Evolutionary conservation across 352 stramenopile species (phyloP), one percentile per base, ranked within the genome.

Genomic region (Plasmopara viticola): DNA sequence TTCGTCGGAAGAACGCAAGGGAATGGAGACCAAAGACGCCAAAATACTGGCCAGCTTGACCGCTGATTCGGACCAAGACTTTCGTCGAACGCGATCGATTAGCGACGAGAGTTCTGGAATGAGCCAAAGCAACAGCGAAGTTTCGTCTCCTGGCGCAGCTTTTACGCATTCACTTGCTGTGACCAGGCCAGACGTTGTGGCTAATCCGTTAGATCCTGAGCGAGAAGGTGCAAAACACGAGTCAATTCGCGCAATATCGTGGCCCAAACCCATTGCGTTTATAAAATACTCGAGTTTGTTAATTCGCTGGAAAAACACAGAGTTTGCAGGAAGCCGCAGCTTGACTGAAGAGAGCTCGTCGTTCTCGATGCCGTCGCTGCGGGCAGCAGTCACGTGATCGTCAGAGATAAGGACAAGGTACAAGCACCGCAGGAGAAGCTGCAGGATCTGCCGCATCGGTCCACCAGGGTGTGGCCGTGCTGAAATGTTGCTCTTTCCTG

Each of bases 241-340:
- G 37, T 88, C 77, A 41, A 82, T 85, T 53, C 87, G 76, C 33
- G 76, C 72, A 17, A 72, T 72, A 20, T 90, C 81, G 17, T 84
- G 74, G 4, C 76, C 78, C 12, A 93, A 60, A 7, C 76, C 73
- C 75, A 93, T 86, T 0, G 76, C 70, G 42, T 93, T 84, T 25
- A 90, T 75, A 56, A 90, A 93, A 57, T 93, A 90, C 55, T 90
- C 82, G 4, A 93, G 65, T 55, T 90, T 90, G 63, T 87, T 87
- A 42, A 92, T 79, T 9, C 74, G 74, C 14, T 74, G 68, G 35
- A 86, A 78, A 64, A 90, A 92, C 12, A 87, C 70, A 14, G 69
- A 78, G 43, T 84, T 77, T 34, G 54, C 64, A 44, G 71, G 68
- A 60, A 83, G 54, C 12, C 61, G 69, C 31, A 80, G 60, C 48